Percentiles rank a stretch among this genome's conserved stretches.
Evolutionary conservation across 331 rosid species (phyloP).

Genomic region (Prunus yedoensis): DNA sequence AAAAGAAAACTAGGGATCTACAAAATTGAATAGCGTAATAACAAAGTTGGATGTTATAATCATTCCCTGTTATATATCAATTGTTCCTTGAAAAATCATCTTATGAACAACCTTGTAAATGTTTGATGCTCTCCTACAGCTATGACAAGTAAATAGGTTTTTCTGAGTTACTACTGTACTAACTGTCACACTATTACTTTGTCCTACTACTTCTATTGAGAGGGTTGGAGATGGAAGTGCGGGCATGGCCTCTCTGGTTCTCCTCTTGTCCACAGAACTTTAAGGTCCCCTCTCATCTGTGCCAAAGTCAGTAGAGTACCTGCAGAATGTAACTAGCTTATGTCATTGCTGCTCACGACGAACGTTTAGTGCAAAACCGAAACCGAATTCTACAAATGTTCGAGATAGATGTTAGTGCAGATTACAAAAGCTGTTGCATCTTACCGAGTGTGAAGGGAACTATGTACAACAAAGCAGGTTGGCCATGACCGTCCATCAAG

Average conservation of each 20-base stretch:
- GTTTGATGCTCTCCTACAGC: slow-evolving; percentile 45
- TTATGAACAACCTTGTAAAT: slow-evolving; percentile 31
- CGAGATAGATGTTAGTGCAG: not conserved
- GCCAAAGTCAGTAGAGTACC: slow-evolving; percentile 92
- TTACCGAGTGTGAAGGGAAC: slow-evolving; percentile 96
- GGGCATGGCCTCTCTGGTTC: slow-evolving; percentile 87
- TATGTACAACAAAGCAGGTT: slow-evolving; percentile 94
- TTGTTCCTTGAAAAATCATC: slow-evolving; percentile 1
- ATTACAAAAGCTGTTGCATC: not conserved
- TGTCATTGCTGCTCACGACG: not conserved
- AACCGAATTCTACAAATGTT: not conserved
- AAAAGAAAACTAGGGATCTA: no score
- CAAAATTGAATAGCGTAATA: not conserved
- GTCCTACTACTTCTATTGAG: slow-evolving; percentile 43
- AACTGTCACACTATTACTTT: slow-evolving; percentile 25
- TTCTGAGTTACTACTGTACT: slow-evolving; percentile 32
- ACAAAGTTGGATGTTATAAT: slow-evolving; percentile 1
- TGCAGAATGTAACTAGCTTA: slow-evolving; percentile 28
- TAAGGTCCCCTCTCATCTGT: slow-evolving; percentile 85
- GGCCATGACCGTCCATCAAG: slow-evolving; percentile 99
- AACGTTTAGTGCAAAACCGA: not conserved
- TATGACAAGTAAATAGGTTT: slow-evolving; percentile 12
- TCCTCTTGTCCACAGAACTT: slow-evolving; percentile 90
- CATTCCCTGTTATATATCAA: slow-evolving; percentile 1
- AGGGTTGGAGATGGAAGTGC: slow-evolving; percentile 57